phyloP scores from a whole-genome alignment of 768 basidiomycete species.

The Lactifluus subvellereus region DNA sequence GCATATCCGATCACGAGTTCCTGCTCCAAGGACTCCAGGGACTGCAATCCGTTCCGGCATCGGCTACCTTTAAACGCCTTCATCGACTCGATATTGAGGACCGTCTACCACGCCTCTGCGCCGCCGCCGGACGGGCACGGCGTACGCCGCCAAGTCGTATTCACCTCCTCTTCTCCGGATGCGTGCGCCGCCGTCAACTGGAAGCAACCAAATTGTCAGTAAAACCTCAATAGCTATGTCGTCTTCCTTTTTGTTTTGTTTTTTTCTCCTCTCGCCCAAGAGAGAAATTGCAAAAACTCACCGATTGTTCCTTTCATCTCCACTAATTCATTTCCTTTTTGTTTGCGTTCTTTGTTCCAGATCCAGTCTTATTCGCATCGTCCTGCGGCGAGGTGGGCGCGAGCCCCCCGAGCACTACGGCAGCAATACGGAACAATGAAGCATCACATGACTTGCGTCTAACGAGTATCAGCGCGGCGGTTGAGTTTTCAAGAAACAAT shows the following conservation, averaged over 20 bases:
- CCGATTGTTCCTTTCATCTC: neutral
- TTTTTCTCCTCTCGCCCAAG: neutral
- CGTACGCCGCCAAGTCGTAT: constrained; percentile 74
- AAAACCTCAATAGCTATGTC: neutral
- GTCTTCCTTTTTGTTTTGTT: neutral
- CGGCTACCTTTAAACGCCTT: constrained; percentile 70
- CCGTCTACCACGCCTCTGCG: constrained; percentile 66
- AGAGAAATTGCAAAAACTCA: neutral
- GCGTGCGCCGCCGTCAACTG: constrained; percentile 90
- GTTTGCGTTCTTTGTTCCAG: constrained; percentile 36
- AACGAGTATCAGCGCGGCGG: constrained; percentile 79
- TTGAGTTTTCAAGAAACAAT: constrained; percentile 89
- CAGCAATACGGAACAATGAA: constrained; percentile 30
- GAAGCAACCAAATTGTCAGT: constrained; percentile 98
- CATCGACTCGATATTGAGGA: constrained; percentile 79
- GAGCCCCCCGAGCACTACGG: constrained; percentile 37
- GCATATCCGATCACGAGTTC: constrained; percentile 58
- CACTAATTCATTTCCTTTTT: neutral
- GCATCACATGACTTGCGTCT: constrained; percentile 46
- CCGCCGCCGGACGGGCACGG: constrained; percentile 41
- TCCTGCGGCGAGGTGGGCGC: constrained; percentile 64
- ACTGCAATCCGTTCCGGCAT: constrained; percentile 40
- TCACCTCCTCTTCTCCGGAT: constrained; percentile 87
- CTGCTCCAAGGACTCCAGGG: constrained; percentile 33
- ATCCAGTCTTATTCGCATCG: constrained; percentile 93